A percentile compares a stretch with the other conserved stretches of the same genome.
These are phyloP conservation scores for Diaporthe batatas DNA, from an alignment of 2,329 filamentous ascomycete species.

Conservation along the genomic window DNA sequence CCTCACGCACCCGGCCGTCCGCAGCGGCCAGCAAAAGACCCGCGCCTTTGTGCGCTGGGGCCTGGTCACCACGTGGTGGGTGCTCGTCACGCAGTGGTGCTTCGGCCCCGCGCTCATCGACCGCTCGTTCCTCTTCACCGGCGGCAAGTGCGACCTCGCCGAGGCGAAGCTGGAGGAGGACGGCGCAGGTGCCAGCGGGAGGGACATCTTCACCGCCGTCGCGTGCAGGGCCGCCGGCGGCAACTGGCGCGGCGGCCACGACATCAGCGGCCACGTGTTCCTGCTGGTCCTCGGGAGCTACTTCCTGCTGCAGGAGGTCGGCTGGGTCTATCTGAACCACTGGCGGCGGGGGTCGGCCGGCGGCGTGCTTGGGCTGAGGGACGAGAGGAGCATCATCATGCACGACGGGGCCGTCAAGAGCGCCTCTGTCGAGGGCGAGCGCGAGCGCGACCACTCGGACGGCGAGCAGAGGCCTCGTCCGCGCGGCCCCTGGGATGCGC, in stretches of 20 bases:
- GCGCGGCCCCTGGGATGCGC: constrained; percentile 43
- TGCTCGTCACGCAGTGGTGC: constrained; percentile 94
- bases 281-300: constrained; percentile 87
- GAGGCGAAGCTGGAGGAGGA: constrained; percentile 61
- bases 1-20: constrained; percentile 72
- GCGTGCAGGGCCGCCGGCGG: constrained; percentile 89
- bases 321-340: constrained; percentile 67
- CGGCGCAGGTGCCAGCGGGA: constrained; percentile 55
- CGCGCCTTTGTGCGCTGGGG: constrained; percentile 72
- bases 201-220: constrained; percentile 74
- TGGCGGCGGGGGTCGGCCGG: constrained; percentile 48
- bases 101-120: constrained; percentile 94
- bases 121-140: constrained; percentile 87
- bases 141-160: constrained; percentile 81
- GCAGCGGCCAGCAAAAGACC: constrained; percentile 52
- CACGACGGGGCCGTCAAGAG: constrained; percentile 74
- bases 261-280: constrained; percentile 96
- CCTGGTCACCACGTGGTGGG: constrained; percentile 83
- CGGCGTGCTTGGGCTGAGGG: constrained; percentile 55
- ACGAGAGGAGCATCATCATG: constrained; percentile 77
- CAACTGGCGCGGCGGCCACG: constrained; percentile 91
- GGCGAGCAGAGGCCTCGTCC: constrained; percentile 38
- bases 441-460: constrained; percentile 45
- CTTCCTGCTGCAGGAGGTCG: constrained; percentile 85
- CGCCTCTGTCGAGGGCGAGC: constrained; percentile 62